phyloP scores from a whole-genome alignment of 2,329 filamentous ascomycete genomes.

The Moelleriella libera region DNA sequence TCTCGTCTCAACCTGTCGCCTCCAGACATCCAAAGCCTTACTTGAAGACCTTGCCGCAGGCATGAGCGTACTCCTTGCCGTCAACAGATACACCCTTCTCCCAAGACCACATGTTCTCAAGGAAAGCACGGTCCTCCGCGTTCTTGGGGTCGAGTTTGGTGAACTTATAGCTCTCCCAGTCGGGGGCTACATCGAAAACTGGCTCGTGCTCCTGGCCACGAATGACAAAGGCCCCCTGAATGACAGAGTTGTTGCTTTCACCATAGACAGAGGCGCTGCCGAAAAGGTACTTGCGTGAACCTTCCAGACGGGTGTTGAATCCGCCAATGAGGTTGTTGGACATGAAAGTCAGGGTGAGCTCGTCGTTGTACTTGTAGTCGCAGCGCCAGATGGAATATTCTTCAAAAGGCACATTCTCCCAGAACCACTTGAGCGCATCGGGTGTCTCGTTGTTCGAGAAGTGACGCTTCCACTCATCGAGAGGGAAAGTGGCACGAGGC shows the following conservation, averaged over 20 bases:
- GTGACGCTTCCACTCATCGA: conserved; percentile 97
- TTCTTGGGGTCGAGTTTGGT: conserved; percentile 88
- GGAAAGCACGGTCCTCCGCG: conserved; percentile 68
- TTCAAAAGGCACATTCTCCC: conserved; percentile 85
- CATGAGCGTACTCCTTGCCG: conserved; percentile 81
- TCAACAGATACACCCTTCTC: conserved; percentile 68
- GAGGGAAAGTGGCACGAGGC: conserved; percentile 61
- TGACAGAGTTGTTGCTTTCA: conserved; percentile 73
- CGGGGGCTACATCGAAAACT: conserved; percentile 93
- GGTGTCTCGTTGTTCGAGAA: conserved; percentile 93
- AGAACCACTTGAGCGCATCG: conserved; percentile 90
- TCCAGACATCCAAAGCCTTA: conserved; percentile 32
- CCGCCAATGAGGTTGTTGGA: conserved; percentile 96
- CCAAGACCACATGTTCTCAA: conserved; percentile 84
- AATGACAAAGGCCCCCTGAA: conserved; percentile 88
- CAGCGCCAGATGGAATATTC: conserved; percentile 94
- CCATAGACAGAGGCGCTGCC: conserved; percentile 84
- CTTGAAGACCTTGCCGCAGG: conserved; percentile 98
- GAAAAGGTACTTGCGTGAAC: conserved; percentile 95
- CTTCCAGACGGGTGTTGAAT: conserved; percentile 96
- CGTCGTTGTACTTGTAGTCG: conserved; percentile 98
- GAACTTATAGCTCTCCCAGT: conserved; percentile 94
- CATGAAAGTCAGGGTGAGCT: conserved; percentile 98
- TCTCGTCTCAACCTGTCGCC: background rate
- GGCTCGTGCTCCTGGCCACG: conserved; percentile 76